A percentile compares a stretch with the other conserved stretches of the same genome.
Evolutionary conservation across 1,284 basidiomycete genomes (phyloP).

Genomic region (Rhizoctonia solani): DNA sequence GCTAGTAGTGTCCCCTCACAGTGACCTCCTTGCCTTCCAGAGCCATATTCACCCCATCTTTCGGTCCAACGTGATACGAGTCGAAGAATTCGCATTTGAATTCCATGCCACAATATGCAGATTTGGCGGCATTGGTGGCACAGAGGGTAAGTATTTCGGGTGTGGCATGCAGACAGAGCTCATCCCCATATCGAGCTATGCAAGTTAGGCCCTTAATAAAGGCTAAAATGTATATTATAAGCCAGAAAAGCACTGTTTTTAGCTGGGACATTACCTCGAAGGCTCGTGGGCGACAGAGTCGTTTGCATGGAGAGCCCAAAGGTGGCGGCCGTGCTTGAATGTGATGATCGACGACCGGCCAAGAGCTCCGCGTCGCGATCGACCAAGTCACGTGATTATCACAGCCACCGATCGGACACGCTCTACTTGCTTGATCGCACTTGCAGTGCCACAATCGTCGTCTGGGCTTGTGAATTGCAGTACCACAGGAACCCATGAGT

Average conservation of each 20-base stretch:
- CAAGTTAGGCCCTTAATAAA: constrained; percentile 73
- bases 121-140: constrained; percentile 73
- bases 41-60: constrained; percentile 15
- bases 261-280: not conserved
- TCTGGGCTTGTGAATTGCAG: not conserved
- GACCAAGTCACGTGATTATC: too few species aligned
- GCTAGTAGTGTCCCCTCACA: constrained; percentile 66
- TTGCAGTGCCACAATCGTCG: too few species aligned
- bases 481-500: not conserved
- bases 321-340: not conserved
- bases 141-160: constrained; percentile 64
- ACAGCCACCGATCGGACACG: too few species aligned
- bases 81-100: constrained; percentile 70
- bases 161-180: constrained; percentile 67
- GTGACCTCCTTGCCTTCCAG: constrained; percentile 38
- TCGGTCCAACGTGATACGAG: constrained; percentile 55
- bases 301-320: constrained; percentile 22
- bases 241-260: not conserved
- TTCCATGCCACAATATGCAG: constrained; percentile 78
- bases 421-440: too few species aligned
- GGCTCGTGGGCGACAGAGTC: constrained; percentile 27
- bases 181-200: constrained; percentile 77
- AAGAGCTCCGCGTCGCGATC: not conserved
- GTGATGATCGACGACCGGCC: not conserved
- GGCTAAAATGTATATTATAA: constrained; percentile 49